phyloP scores from a whole-genome alignment of 2,329 filamentous ascomycete species.

The Bisporella sp. region DNA sequence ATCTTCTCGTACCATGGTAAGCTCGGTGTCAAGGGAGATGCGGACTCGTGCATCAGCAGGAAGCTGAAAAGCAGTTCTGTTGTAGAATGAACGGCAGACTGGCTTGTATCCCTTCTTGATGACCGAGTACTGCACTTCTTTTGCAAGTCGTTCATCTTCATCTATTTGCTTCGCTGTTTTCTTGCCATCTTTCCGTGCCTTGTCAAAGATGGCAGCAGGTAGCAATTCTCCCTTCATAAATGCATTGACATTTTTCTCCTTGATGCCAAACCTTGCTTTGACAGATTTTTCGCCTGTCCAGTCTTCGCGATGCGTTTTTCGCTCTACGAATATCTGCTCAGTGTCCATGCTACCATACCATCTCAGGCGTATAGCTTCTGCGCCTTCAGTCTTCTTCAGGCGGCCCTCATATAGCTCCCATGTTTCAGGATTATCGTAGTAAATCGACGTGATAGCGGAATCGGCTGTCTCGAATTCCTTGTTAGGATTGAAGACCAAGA shows the following conservation, averaged over 20 bases:
- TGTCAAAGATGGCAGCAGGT: slow-evolving; percentile 87
- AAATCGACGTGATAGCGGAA: slow-evolving; percentile 94
- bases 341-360: slow-evolving; percentile 98
- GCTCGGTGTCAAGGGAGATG: slow-evolving; percentile 92
- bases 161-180: slow-evolving; percentile 88
- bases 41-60: slow-evolving; percentile 93
- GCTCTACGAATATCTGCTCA: slow-evolving; percentile 93
- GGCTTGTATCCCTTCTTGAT: slow-evolving; percentile 81
- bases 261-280: slow-evolving; percentile 89
- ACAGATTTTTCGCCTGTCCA: slow-evolving; percentile 99
- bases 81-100: slow-evolving; percentile 94
- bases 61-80: slow-evolving; percentile 95
- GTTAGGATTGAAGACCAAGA: slow-evolving; percentile 93
- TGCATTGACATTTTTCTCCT: slow-evolving; percentile 95
- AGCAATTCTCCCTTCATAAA: slow-evolving; percentile 81
- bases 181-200: slow-evolving; percentile 91
- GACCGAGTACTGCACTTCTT: slow-evolving; percentile 89
- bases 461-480: slow-evolving; percentile 93
- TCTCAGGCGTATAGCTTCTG: slow-evolving; percentile 88
- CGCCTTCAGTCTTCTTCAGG: slow-evolving; percentile 94
- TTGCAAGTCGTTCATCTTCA: slow-evolving; percentile 81
- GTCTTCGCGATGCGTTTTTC: slow-evolving; percentile 96
- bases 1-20: slow-evolving; percentile 92
- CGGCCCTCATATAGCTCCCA: slow-evolving; percentile 94
- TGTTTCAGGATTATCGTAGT: slow-evolving; percentile 90